phyloP scores from a whole-genome alignment of 2,329 filamentous ascomycete genomes.

The Knufia petricola region DNA sequence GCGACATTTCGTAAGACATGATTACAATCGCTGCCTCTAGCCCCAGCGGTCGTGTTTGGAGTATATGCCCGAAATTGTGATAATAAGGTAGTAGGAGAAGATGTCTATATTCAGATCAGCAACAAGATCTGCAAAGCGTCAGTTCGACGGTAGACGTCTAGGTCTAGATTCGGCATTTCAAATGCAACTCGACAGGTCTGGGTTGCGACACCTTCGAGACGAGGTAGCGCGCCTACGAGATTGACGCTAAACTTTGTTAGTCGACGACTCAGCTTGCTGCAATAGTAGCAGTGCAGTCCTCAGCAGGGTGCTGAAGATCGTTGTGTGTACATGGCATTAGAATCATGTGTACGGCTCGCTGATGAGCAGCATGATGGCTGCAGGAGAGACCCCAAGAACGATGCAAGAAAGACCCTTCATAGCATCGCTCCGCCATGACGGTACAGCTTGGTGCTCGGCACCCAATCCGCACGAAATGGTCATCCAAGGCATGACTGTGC shows the following conservation, averaged over 20 bases:
- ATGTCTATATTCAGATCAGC: not conserved
- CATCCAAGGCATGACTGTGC: too few species aligned
- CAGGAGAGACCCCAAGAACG: too few species aligned
- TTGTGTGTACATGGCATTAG: too few species aligned
- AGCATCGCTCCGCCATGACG: too few species aligned
- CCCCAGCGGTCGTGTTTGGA: not conserved
- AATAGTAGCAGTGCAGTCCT: too few species aligned
- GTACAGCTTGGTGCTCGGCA: too few species aligned
- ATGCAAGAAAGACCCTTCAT: too few species aligned
- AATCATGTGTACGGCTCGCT: too few species aligned
- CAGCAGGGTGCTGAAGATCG: too few species aligned
- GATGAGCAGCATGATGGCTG: too few species aligned
- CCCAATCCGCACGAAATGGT: too few species aligned
- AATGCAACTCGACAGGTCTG: not conserved
- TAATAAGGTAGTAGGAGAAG: not conserved
- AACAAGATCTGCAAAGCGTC: not conserved
- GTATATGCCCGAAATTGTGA: not conserved
- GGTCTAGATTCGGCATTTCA: not conserved
- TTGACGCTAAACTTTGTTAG: not conserved
- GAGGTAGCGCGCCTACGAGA: not conserved
- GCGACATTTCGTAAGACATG: conserved; percentile 37
- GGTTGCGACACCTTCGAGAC: not conserved
- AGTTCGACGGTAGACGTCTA: not conserved
- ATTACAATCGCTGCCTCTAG: conserved; percentile 1
- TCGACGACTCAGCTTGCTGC: not conserved